Conservation (phyloP, 495 filamentous ascomycete genomes). For the Aspergillus sclerotioniger region DNA sequence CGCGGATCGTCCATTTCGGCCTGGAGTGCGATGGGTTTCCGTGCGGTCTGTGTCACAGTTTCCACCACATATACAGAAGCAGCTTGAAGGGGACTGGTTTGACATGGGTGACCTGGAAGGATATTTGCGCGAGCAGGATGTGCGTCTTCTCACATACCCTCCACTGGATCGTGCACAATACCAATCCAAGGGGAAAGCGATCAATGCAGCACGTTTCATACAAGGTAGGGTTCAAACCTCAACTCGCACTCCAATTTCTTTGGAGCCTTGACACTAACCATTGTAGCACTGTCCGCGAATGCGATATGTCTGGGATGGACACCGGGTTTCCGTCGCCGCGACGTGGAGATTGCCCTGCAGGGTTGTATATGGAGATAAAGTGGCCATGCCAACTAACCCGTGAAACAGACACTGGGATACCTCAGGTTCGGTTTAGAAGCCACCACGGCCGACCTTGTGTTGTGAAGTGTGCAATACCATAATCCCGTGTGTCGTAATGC, state of each 20-base stretch:
- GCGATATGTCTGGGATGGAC: conserved; percentile 50
- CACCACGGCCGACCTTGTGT: too few relatives aligned
- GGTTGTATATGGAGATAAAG: not conserved
- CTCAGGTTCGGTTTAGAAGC: too few relatives aligned
- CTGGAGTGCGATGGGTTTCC: conserved; percentile 31
- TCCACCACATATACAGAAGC: conserved; percentile 24
- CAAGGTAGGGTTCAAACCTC: conserved; percentile 14
- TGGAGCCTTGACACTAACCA: conserved; percentile 10
- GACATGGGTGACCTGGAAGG: conserved; percentile 71
- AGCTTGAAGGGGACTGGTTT: conserved; percentile 69
- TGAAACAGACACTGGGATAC: too few relatives aligned
- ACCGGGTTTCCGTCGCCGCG: conserved; percentile 26
- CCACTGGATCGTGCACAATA: not conserved
- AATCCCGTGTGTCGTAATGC: too few relatives aligned
- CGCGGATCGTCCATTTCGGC: conserved; percentile 13
- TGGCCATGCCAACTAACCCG: too few relatives aligned
- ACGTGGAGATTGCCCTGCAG: conserved; percentile 25
- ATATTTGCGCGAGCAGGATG: conserved; percentile 49
- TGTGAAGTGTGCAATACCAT: too few relatives aligned
- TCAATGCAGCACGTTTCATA: conserved; percentile 22
- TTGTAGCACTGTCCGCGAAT: conserved; percentile 30
- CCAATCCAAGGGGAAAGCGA: not conserved
- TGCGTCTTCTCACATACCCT: conserved; percentile 11
- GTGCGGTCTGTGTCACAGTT: conserved; percentile 24
- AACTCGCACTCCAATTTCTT: not conserved